phyloP scores from a whole-genome alignment of 2,329 filamentous ascomycete species.

The Pseudophaeomoniella oleicola region DNA sequence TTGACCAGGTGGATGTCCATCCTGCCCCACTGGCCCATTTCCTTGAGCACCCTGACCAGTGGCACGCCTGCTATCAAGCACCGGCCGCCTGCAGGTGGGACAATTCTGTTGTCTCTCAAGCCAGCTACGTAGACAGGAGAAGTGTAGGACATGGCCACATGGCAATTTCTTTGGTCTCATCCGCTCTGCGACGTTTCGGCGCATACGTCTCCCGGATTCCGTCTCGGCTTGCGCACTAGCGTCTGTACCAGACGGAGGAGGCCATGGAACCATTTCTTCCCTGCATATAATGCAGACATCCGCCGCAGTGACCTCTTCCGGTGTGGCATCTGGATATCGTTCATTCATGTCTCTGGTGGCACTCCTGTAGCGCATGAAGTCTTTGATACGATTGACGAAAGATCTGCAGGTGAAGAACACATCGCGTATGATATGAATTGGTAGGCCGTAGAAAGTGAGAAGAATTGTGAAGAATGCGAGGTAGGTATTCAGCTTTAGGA shows the following conservation, averaged over 20 bases:
- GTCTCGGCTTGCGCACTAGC: slow-evolving; percentile 13
- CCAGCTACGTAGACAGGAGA: slow-evolving; percentile 92
- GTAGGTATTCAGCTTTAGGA: slow-evolving; percentile 82
- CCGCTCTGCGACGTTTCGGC: slow-evolving; percentile 54
- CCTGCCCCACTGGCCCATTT: slow-evolving; percentile 1
- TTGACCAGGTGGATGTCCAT: slow-evolving; percentile 20
- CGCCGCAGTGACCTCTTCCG: slow-evolving; percentile 69
- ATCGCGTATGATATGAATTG: slow-evolving; percentile 92
- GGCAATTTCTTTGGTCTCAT: slow-evolving; percentile 88
- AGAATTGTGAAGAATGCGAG: slow-evolving; percentile 86
- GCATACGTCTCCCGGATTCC: slow-evolving; percentile 12
- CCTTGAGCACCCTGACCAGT: slow-evolving; percentile 4
- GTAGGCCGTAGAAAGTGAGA: slow-evolving; percentile 83
- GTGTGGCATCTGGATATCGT: slow-evolving; percentile 76
- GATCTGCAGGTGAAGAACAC: slow-evolving; percentile 87
- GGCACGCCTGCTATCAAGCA: slow-evolving; percentile 36
- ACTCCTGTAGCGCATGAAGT: slow-evolving; percentile 78
- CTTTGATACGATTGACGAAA: slow-evolving; percentile 77
- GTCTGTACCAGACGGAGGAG: slow-evolving; percentile 14
- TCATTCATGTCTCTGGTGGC: slow-evolving; percentile 89
- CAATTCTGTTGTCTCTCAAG: slow-evolving; percentile 94
- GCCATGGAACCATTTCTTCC: slow-evolving; percentile 84
- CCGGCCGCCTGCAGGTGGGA: slow-evolving; percentile 79
- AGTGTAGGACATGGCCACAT: slow-evolving; percentile 88
- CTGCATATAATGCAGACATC: slow-evolving; percentile 96